Conservation (phyloP, 106 monocot species). For the Alisma plantagoaquatica region DNA sequence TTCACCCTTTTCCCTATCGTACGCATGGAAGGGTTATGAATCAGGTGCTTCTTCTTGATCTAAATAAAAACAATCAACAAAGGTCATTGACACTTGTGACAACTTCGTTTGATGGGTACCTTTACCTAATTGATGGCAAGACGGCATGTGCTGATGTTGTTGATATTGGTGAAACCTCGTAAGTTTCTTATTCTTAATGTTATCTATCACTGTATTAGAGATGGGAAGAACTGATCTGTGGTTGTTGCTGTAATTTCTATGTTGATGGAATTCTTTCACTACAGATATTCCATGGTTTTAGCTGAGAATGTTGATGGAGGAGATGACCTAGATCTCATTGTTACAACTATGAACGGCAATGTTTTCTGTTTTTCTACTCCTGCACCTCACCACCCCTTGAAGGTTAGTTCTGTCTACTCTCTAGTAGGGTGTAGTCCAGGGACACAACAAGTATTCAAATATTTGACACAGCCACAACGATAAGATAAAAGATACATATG, state of each 20-base stretch:
- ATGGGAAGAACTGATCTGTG: too few species aligned
- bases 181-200: slow-evolving; percentile 9
- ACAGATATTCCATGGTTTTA: slow-evolving; percentile 89
- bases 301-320: slow-evolving; percentile 99
- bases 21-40: slow-evolving; percentile 90
- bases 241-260: too few species aligned
- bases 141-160: slow-evolving; percentile 94
- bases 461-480: too few species aligned
- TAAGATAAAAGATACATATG: too few species aligned
- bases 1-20: slow-evolving; percentile 76
- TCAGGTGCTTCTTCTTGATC: slow-evolving; percentile 72
- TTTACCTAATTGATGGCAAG: slow-evolving; percentile 92
- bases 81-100: slow-evolving; percentile 82
- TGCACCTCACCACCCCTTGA: slow-evolving; percentile 79
- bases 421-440: too few species aligned
- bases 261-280: neutral
- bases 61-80: slow-evolving; percentile 56
- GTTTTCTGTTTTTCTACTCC: slow-evolving; percentile 95
- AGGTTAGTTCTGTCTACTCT: slow-evolving; percentile 35
- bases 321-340: slow-evolving; percentile 96
- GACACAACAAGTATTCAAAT: too few species aligned
- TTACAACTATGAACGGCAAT: slow-evolving; percentile 99
- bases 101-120: slow-evolving; percentile 91
- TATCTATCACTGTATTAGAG: too few species aligned
- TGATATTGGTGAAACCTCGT: slow-evolving; percentile 98